These are phyloP conservation scores for Cladosporium velox DNA, from an alignment of 2,329 filamentous ascomycete species.

Conservation along the genomic window DNA sequence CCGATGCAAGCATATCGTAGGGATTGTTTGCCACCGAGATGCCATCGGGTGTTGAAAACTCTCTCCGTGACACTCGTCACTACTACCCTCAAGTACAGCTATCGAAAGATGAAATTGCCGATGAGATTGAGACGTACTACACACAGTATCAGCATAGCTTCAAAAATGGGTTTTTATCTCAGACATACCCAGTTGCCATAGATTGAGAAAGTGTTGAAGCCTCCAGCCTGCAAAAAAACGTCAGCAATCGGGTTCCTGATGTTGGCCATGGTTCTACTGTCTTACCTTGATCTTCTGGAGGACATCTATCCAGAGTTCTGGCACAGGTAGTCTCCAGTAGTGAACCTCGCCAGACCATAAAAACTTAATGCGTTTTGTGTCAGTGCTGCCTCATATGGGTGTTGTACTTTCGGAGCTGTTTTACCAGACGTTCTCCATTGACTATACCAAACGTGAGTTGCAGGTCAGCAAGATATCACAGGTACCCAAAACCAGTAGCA, in stretches of 20 bases:
- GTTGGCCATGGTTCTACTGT: not conserved
- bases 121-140: not conserved
- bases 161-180: not conserved
- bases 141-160: not conserved
- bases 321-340: constrained; percentile 65
- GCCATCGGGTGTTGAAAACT: not conserved
- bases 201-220: constrained; percentile 78
- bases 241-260: not conserved
- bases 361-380: not conserved
- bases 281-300: constrained; percentile 76
- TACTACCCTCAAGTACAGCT: not conserved
- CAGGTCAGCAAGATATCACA: not conserved
- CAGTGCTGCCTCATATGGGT: not conserved
- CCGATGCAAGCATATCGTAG: not conserved
- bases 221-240: constrained; percentile 51
- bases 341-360: constrained; percentile 75
- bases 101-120: not conserved
- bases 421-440: constrained; percentile 58
- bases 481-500: not conserved
- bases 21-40: not conserved
- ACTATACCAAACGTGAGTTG: constrained; percentile 41
- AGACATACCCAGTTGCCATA: constrained; percentile 65
- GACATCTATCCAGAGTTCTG: constrained; percentile 67
- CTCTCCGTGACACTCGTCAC: not conserved
- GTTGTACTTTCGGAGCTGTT: not conserved